Evolutionary conservation across 371 early-diverging fungal species (phyloP).

Genomic region (Mucor racemosus): DNA sequence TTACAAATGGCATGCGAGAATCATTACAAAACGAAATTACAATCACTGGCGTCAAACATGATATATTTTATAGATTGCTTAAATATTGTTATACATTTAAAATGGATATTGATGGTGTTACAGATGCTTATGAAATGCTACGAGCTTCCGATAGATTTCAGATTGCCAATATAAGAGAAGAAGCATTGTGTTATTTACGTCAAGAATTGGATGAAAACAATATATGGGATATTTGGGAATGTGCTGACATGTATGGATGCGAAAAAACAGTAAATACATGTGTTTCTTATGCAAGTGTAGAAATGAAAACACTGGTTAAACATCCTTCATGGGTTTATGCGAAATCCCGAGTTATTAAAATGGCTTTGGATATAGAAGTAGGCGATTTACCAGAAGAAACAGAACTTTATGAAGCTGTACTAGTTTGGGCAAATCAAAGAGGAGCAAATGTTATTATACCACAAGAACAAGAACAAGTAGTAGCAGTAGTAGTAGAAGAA

Average conservation of each 20-base stretch:
- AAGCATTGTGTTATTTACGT: conserved; percentile 53
- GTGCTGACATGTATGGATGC: conserved; percentile 52
- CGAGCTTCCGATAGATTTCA: conserved; percentile 60
- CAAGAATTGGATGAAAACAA: conserved; percentile 45
- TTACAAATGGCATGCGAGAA: conserved; percentile 68
- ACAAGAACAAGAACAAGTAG: neutral
- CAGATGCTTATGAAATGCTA: conserved; percentile 55
- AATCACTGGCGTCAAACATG: conserved; percentile 50
- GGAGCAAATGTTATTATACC: conserved; percentile 18
- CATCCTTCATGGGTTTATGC: conserved; percentile 51
- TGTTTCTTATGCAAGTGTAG: conserved; percentile 41
- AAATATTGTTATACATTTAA: conserved; percentile 56
- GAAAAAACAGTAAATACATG: conserved; percentile 45
- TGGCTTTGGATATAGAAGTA: conserved; percentile 52
- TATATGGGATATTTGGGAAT: conserved; percentile 64
- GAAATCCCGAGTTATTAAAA: conserved; percentile 47
- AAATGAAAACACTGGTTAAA: conserved; percentile 44
- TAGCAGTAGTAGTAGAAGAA: neutral
- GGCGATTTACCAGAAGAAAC: conserved; percentile 54
- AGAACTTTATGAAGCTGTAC: conserved; percentile 52
- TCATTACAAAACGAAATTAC: conserved; percentile 53
- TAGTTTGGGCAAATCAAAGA: conserved; percentile 52
- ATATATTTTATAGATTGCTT: conserved; percentile 49
- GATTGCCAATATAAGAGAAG: conserved; percentile 47
- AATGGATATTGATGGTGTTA: conserved; percentile 40